These are phyloP conservation scores for Fusarium sp. DNA, from an alignment of 2,329 filamentous ascomycete genomes.

Conservation along the genomic window DNA sequence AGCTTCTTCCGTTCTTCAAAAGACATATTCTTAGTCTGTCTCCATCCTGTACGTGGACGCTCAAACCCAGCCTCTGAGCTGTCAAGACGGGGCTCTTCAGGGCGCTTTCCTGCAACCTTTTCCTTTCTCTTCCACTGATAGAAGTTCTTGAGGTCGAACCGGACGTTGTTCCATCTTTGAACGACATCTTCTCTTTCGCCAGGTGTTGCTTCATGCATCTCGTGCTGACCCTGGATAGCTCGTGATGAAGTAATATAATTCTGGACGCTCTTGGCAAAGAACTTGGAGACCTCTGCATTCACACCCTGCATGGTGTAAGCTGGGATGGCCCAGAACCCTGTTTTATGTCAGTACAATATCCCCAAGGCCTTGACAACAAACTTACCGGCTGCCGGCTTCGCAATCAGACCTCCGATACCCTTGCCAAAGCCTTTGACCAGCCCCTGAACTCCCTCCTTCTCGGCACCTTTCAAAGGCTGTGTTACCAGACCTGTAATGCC, in stretches of 20 bases:
- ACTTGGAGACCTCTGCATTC: conserved; percentile 77
- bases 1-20: conserved; percentile 61
- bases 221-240: conserved; percentile 76
- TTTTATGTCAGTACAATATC: background rate
- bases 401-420: conserved; percentile 79
- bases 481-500: conserved; percentile 82
- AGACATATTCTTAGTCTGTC: conserved; percentile 56
- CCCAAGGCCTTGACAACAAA: background rate
- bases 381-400: conserved; percentile 83
- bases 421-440: conserved; percentile 82
- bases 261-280: conserved; percentile 73
- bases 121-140: conserved; percentile 61
- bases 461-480: conserved; percentile 72
- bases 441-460: conserved; percentile 61
- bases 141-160: conserved; percentile 67
- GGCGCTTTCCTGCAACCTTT: conserved; percentile 48
- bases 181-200: conserved; percentile 72
- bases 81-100: conserved; percentile 28
- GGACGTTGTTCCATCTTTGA: conserved; percentile 67
- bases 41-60: conserved; percentile 55
- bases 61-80: conserved; percentile 32
- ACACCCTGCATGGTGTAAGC: conserved; percentile 86
- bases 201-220: conserved; percentile 61
- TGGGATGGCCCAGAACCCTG: conserved; percentile 72
- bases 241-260: conserved; percentile 83